These are phyloP conservation scores for Carex pumila DNA, from an alignment of 176 grass and related monocot genomes.

Conservation along the genomic window DNA sequence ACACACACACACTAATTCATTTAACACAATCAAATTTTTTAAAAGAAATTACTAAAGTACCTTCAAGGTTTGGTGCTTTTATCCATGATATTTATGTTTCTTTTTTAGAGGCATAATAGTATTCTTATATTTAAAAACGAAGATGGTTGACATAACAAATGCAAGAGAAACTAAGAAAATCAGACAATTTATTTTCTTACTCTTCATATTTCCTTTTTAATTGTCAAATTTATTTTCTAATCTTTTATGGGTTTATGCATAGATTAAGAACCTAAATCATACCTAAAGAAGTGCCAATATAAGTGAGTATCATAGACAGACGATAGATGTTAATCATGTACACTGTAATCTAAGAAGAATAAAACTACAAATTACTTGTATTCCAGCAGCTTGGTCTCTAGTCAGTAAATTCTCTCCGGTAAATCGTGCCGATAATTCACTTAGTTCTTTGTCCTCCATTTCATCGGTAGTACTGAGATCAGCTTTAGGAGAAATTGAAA, in stretches of 20 bases:
- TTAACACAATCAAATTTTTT: background rate
- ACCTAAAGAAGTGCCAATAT: background rate
- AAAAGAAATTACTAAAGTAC: background rate
- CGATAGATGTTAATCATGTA: background rate
- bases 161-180: background rate
- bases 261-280: background rate
- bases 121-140: background rate
- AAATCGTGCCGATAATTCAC: constrained; percentile 56
- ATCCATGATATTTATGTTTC: background rate
- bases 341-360: background rate
- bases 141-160: background rate
- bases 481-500: constrained; percentile 55
- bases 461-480: constrained; percentile 56
- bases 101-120: background rate
- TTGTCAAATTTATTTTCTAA: background rate
- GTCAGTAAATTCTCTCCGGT: constrained; percentile 52
- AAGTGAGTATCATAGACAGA: background rate
- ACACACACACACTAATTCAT: background rate
- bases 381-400: constrained; percentile 44
- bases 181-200: background rate
- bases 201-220: background rate
- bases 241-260: background rate
- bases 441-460: constrained; percentile 73
- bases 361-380: constrained; percentile 48
- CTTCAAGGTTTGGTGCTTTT: background rate